Percentiles rank a stretch among this genome's conserved stretches.
Evolutionary conservation across 257 asterid species (phyloP).

Genomic region (Solanum dulcamara): DNA sequence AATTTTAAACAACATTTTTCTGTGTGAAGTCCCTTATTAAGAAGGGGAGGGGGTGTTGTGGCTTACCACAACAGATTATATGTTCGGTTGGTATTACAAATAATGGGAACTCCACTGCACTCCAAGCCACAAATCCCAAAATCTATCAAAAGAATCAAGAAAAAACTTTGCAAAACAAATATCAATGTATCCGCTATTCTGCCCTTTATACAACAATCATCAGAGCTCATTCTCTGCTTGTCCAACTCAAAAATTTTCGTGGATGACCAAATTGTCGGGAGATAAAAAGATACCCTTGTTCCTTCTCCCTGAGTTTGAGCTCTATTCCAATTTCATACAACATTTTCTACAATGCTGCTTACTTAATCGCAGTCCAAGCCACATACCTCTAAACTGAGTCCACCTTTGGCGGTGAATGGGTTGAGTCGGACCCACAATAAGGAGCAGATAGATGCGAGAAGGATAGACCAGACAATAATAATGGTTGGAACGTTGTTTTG

Average conservation of each 20-base stretch:
- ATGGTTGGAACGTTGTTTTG: slow-evolving; percentile 76
- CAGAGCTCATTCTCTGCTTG: slow-evolving; percentile 20
- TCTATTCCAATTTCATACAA: slow-evolving; percentile 3
- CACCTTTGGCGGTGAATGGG: slow-evolving; percentile 59
- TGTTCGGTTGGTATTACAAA: slow-evolving; percentile 31
- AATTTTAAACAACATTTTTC: slow-evolving; percentile 10
- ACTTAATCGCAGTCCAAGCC: slow-evolving; percentile 80
- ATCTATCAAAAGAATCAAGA: slow-evolving; percentile 57
- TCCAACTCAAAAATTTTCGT: slow-evolving; percentile 10
- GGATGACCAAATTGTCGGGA: slow-evolving; percentile 7
- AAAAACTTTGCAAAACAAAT: slow-evolving; percentile 30
- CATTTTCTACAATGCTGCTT: slow-evolving; percentile 22
- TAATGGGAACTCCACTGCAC: slow-evolving; percentile 1
- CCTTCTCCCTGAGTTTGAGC: slow-evolving; percentile 10
- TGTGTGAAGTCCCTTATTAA: slow-evolving; percentile 27
- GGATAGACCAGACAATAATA: slow-evolving; percentile 89
- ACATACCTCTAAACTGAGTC: slow-evolving; percentile 71
- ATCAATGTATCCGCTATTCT: slow-evolving; percentile 21
- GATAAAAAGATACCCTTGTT: neutral
- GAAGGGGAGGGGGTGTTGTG: slow-evolving; percentile 22
- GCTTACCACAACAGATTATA: slow-evolving; percentile 17
- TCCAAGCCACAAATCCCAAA: slow-evolving; percentile 31
- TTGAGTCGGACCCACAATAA: slow-evolving; percentile 87
- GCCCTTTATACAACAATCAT: slow-evolving; percentile 41
- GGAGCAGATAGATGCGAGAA: slow-evolving; percentile 84